A percentile compares a stretch with the other conserved stretches of the same genome.
Conservation (phyloP, 1,139 yeast genomes). For the Scheffersomyces illinoinensis region DNA sequence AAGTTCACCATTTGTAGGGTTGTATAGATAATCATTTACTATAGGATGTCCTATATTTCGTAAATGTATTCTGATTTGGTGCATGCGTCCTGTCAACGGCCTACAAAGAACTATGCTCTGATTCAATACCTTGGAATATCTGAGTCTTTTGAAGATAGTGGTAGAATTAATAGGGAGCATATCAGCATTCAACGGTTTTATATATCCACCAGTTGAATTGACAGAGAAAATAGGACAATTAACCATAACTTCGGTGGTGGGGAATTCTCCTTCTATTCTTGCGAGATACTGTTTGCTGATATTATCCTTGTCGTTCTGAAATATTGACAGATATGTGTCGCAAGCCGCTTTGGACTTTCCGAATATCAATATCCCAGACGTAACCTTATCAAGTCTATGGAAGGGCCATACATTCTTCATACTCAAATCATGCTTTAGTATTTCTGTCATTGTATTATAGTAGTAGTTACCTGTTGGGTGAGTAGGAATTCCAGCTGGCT, state of each 20-base stretch:
- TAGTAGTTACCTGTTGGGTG: slow-evolving; percentile 74
- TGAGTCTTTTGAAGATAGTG: slow-evolving; percentile 31
- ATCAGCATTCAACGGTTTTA: slow-evolving; percentile 31
- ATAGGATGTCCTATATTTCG: slow-evolving; percentile 69
- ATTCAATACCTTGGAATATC: slow-evolving; percentile 26
- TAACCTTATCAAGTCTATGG: slow-evolving; percentile 70
- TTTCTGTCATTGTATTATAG: slow-evolving; percentile 62
- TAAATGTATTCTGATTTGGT: slow-evolving; percentile 75
- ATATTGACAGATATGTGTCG: slow-evolving; percentile 38
- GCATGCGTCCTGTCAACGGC: slow-evolving; percentile 76
- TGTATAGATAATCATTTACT: slow-evolving; percentile 64
- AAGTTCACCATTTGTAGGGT: slow-evolving; percentile 16
- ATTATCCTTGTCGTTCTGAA: slow-evolving; percentile 34
- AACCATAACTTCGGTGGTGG: slow-evolving; percentile 25
- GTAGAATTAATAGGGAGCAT: slow-evolving; percentile 31
- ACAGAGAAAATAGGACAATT: slow-evolving; percentile 40
- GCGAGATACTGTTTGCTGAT: slow-evolving; percentile 59
- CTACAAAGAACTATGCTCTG: slow-evolving; percentile 62
- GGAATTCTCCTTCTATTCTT: slow-evolving; percentile 58
- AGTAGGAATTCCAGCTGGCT: slow-evolving; percentile 77
- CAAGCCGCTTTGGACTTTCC: slow-evolving; percentile 52
- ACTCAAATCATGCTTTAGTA: slow-evolving; percentile 43
- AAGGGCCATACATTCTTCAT: slow-evolving; percentile 51
- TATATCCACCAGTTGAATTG: slow-evolving; percentile 37
- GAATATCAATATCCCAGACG: slow-evolving; percentile 70